Base-by-base conservation (phyloP, 2,329 filamentous ascomycete species). In the Intubia oerlemansii region DNA sequence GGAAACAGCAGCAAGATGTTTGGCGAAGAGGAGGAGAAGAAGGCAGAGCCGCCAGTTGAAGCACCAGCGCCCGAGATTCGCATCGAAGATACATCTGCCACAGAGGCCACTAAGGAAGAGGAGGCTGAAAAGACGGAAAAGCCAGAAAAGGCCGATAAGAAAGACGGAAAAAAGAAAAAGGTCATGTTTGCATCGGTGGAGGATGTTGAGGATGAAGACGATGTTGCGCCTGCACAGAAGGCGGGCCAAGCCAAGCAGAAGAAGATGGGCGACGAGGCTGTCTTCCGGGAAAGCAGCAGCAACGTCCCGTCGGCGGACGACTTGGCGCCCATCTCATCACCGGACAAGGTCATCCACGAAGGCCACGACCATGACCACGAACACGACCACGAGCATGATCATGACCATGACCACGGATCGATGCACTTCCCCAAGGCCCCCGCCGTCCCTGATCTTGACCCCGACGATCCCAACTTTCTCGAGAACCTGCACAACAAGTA, bases 401-500 rank as follows among this genome's bases (percentile, higher is more conserved):
- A 24, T 10, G 10, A 29, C 17, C 7, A 27, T 9, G n/a, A 31
- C 36, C 50, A 54, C 17, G 12, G 17, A 8, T 11, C 28, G 6
- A 57, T 62, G 10, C 76, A 79, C 51, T 80, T 73, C 48, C 73
- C 71, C 8, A 49, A 48, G 10, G n/a, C 53, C 49, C 37, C 36
- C 2, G 57, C 49, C 24, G 48, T 62, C 5, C 76, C 77, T 9
- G 73, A 81, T 34, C 73, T 95, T 37, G 80, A 95, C 46, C 82
- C 84, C 0, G 58, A 67, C 21, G 79, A 84, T 34, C 74, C 79
- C 0, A 61, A 80, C 43, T 95, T 95, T 53, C 70, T 95, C 33
- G 53, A 66, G 26, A 74, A 79, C 32, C 67, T 98, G 5, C 84
- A 92, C 57, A 54, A 70, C 14, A 92, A 93, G 49, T 98, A 92